phyloP scores from a whole-genome alignment of 2,329 filamentous ascomycete species.

The Aaosphaeria arxii region DNA sequence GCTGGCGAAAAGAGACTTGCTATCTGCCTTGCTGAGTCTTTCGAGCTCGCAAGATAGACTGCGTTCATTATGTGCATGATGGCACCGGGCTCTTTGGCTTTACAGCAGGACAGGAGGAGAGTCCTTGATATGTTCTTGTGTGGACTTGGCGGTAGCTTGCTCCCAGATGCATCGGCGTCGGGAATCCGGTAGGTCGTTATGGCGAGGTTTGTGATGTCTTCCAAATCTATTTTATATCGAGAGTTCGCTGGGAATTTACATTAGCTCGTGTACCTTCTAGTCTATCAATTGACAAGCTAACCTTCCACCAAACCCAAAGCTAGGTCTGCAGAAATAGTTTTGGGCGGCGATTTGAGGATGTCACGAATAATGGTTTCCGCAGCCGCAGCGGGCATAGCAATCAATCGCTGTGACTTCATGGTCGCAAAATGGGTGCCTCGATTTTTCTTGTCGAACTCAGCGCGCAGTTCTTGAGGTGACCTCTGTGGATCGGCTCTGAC shows the following conservation, averaged over 20 bases:
- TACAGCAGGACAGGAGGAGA: conserved; percentile 26
- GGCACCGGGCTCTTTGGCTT: conserved; percentile 23
- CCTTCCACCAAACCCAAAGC: conserved; percentile 15
- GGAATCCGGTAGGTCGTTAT: conserved; percentile 22
- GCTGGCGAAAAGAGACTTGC: conserved; percentile 13
- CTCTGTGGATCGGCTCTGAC: no score
- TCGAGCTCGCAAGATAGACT: conserved; percentile 14
- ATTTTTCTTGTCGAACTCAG: no score
- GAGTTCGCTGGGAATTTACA: not conserved
- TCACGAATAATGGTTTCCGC: conserved; percentile 24
- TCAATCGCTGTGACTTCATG: not conserved
- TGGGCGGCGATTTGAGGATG: conserved; percentile 10
- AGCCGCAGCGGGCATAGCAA: conserved; percentile 11
- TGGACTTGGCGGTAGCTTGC: conserved; percentile 18
- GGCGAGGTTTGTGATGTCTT: conserved; percentile 22
- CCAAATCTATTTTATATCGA: conserved; percentile 18
- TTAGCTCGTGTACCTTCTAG: no score
- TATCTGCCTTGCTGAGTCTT: conserved; percentile 11
- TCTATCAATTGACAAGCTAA: not conserved
- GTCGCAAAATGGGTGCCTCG: no score
- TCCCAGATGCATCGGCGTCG: conserved; percentile 15
- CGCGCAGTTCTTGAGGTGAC: no score
- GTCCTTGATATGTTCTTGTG: conserved; percentile 14
- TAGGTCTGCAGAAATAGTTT: conserved; percentile 13
- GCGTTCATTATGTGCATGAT: conserved; percentile 27